A percentile compares a stretch with the other conserved stretches of the same genome.
Conservation (phyloP, 306 rosid genomes). For the Geum urbanum region DNA sequence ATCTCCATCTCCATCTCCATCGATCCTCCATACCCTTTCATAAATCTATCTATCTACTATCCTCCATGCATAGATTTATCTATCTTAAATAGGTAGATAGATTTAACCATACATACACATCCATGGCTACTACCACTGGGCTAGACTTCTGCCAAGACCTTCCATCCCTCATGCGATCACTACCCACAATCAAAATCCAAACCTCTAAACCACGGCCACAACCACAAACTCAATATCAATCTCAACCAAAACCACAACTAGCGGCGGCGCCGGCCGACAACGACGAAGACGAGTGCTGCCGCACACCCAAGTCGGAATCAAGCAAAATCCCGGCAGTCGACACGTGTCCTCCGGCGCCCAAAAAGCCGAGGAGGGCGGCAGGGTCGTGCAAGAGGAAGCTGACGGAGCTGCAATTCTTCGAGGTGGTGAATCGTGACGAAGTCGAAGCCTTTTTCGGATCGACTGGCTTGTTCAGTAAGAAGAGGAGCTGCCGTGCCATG, state of each 20-base stretch:
- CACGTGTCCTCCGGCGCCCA: conserved; percentile 53
- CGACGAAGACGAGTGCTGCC: conserved; percentile 17
- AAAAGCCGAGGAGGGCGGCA: conserved; percentile 34
- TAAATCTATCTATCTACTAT: background rate
- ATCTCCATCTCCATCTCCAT: background rate
- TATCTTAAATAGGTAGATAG: background rate
- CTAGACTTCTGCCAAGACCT: conserved; percentile 39
- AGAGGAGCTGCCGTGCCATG: conserved; percentile 35
- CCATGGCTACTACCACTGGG: conserved; percentile 32
- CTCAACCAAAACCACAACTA: background rate
- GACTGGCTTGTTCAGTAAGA: conserved; percentile 20
- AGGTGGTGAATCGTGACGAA: conserved; percentile 38
- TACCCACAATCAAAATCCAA: conserved; percentile 21
- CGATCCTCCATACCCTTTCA: background rate
- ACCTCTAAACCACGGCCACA: conserved; percentile 2
- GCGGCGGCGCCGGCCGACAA: background rate
- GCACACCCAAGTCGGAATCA: conserved; percentile 43
- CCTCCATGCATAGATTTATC: background rate
- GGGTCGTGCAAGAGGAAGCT: conserved; percentile 43
- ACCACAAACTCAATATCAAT: background rate
- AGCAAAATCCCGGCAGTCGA: conserved; percentile 37
- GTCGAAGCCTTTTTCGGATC: conserved; percentile 43
- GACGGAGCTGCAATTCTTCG: conserved; percentile 44
- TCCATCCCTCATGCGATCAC: conserved; percentile 27
- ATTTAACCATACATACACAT: background rate